Evolutionary conservation across 1,284 basidiomycete genomes (phyloP).

Genomic region (Phellinidium pouzarii): DNA sequence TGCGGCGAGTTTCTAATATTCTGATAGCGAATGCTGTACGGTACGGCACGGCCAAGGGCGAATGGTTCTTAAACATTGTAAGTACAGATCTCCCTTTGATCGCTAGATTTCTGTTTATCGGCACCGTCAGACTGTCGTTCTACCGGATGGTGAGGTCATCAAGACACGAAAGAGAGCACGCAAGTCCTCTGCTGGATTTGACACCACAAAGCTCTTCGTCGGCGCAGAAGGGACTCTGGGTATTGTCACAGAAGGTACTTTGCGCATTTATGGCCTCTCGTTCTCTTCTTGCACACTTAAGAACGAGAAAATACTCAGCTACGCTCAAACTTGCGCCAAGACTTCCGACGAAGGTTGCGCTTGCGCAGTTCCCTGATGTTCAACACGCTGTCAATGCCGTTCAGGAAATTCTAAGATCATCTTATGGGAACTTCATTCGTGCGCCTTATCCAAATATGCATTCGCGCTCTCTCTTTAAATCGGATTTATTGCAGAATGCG

Average conservation of each 20-base stretch:
- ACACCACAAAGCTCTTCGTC: slow-evolving; percentile 52
- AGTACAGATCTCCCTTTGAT: slow-evolving; percentile 17
- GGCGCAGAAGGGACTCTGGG: slow-evolving; percentile 57
- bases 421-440: slow-evolving; percentile 25
- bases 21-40: slow-evolving; percentile 41
- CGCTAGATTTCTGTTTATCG: background rate
- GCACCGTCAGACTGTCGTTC: slow-evolving; percentile 40
- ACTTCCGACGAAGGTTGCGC: slow-evolving; percentile 32
- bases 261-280: background rate
- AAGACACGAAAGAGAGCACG: slow-evolving; percentile 47
- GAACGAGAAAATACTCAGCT: slow-evolving; percentile 28
- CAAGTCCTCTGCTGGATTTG: slow-evolving; percentile 52
- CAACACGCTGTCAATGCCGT: slow-evolving; percentile 34
- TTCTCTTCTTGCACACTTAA: background rate
- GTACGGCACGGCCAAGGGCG: slow-evolving; percentile 48
- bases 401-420: slow-evolving; percentile 34
- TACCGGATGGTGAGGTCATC: slow-evolving; percentile 54
- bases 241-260: slow-evolving; percentile 44
- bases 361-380: slow-evolving; percentile 23
- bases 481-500: slow-evolving; percentile 28
- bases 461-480: background rate
- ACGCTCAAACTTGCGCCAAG: slow-evolving; percentile 45
- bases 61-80: slow-evolving; percentile 40
- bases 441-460: slow-evolving; percentile 16
- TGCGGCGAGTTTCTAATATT: background rate